Base-by-base conservation (phyloP, 257 asterid genomes). In the Eucommia ulmoides region DNA sequence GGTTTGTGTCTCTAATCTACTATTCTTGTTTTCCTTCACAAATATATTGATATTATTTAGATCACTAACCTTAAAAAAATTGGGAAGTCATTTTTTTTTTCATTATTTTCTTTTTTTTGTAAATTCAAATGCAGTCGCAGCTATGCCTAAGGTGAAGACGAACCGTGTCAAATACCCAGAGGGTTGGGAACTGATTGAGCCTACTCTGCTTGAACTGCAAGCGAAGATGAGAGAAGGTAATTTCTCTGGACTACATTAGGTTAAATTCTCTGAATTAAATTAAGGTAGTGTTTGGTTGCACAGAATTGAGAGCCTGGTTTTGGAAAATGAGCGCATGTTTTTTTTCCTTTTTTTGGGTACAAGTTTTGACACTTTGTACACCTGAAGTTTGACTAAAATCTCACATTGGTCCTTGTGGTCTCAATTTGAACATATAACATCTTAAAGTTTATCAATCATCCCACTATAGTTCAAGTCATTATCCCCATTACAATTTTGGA, bases 161-260 rank as follows among this genome's bases (percentile, higher is more conserved):
- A 87, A 71, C 74, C 71, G 93, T 44, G 83, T 81, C 49, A 77
- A 73, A 52, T 78, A 74, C 57, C 97, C 94, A 7, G 85, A 78
- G 58, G 97, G 97, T 14, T 87, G 97, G 97, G 93, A 87, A 62
- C 62, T 87, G 70, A 83, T 87, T 59, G 97, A 87, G 59, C 97
- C 97, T 21, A 87, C 93, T 18, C 84, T 87, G 19, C 72, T 46
- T 55, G 97, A 87, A 49, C 73, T 87, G 7, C 94, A 83, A 69
- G 93, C 85, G 15, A 83, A 81, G 65, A 87, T 87, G 97, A 80
- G 97, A 66, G 97, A 87, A 81, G 93, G 95, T 48, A 51, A 53
- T 22, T 15, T 16, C 48, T 33, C 20, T 20, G 20, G 45, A 21
- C 44, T 1, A 26, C 33, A 20, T 17, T 17, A 8, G 45, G 25